These are phyloP conservation scores for Ambrosia artemisiifolia DNA, from an alignment of 129 eudicot genomes.

Conservation along the genomic window DNA sequence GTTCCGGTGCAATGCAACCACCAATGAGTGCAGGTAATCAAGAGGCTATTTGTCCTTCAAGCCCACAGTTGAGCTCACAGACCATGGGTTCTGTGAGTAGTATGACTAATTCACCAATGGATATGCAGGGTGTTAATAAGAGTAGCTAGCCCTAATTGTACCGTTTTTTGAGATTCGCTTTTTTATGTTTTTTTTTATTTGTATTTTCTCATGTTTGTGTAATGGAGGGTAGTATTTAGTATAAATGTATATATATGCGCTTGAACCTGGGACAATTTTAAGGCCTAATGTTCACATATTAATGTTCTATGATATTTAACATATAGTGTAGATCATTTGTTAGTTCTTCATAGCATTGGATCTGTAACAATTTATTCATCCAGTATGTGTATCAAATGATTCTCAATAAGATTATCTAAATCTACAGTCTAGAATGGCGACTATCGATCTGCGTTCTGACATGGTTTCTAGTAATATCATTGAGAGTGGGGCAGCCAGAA, in stretches of 20 bases:
- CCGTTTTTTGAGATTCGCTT: background rate
- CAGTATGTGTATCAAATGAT: background rate
- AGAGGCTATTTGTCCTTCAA: slow-evolving; percentile 73
- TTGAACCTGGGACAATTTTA: slow-evolving; percentile 8
- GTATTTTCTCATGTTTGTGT: slow-evolving; percentile 1
- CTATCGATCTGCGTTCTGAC: slow-evolving; percentile 42
- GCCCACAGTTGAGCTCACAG: slow-evolving; percentile 96
- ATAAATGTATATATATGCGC: slow-evolving; percentile 11
- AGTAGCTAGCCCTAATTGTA: slow-evolving; percentile 34
- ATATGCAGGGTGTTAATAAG: slow-evolving; percentile 81
- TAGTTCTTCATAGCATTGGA: background rate
- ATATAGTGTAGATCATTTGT: background rate
- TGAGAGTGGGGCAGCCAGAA: slow-evolving; percentile 54
- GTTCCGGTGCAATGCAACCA: slow-evolving; percentile 82
- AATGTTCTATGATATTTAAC: background rate
- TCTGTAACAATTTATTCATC: too few relatives aligned
- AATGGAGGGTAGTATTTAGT: background rate
- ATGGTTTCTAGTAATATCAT: slow-evolving; percentile 59
- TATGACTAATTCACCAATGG: slow-evolving; percentile 84
- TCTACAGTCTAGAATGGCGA: slow-evolving; percentile 28
- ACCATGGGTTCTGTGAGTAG: slow-evolving; percentile 88
- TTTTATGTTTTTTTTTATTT: slow-evolving; percentile 7
- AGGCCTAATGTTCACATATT: background rate
- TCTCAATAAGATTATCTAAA: background rate
- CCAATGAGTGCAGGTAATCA: slow-evolving; percentile 64